A percentile compares a stretch with the other conserved stretches of the same genome.
Conservation (phyloP, 1,284 basidiomycete species). For the Fomitopsis pinicola region DNA sequence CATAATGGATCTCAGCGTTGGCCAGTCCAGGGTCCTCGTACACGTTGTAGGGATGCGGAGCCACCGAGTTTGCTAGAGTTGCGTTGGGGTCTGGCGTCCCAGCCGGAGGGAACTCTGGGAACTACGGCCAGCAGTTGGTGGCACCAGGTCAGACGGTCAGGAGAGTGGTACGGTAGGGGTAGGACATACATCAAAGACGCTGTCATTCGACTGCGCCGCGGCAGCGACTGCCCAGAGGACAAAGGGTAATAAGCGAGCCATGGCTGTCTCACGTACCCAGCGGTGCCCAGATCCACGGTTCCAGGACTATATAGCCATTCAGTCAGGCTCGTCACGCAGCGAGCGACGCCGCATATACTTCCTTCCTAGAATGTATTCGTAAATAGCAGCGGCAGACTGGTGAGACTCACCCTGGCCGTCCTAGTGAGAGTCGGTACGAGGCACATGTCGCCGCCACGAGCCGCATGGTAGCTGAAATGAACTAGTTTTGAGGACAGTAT, state of each 20-base stretch:
- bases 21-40: conserved; percentile 10
- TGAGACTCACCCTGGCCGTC: not conserved
- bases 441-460: not conserved
- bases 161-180: not conserved
- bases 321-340: not conserved
- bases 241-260: not conserved
- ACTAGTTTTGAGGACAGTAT: not conserved
- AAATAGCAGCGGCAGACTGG: not conserved
- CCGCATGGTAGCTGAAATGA: not conserved
- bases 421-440: not conserved
- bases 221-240: conserved; percentile 3
- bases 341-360: not conserved
- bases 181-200: conserved; percentile 8
- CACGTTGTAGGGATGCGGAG: conserved; percentile 5
- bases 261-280: conserved; percentile 1
- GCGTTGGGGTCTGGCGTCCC: conserved; percentile 18
- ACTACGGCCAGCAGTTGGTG: conserved; percentile 2
- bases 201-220: conserved; percentile 5
- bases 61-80: conserved; percentile 13
- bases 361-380: not conserved
- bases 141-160: not conserved
- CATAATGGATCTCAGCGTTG: conserved; percentile 12
- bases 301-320: not conserved
- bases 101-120: conserved; percentile 18
- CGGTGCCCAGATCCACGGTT: not conserved